These are phyloP conservation scores for Cydonia oblonga DNA, from an alignment of 331 rosid species.

Conservation along the genomic window DNA sequence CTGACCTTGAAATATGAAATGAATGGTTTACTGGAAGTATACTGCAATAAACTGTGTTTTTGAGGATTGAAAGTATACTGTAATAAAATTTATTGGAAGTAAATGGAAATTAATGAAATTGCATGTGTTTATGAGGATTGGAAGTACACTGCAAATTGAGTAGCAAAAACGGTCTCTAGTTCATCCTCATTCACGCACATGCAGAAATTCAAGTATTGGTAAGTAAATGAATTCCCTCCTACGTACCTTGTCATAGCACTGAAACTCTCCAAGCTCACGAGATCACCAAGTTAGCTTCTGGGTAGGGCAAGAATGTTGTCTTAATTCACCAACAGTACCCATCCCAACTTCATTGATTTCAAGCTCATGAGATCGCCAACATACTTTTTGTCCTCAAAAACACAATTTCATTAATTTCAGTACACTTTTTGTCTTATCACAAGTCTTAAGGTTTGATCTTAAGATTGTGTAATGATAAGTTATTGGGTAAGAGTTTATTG, in stretches of 20 bases:
- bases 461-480: too few species aligned
- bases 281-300: slow-evolving; percentile 36
- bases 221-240: slow-evolving; percentile 14
- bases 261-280: slow-evolving; percentile 68
- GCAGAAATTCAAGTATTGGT: background rate
- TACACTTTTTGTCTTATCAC: too few species aligned
- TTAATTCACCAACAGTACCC: slow-evolving; percentile 82
- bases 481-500: too few species aligned
- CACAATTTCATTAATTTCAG: background rate
- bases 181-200: background rate
- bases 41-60: too few species aligned
- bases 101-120: too few species aligned
- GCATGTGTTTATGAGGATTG: too few species aligned
- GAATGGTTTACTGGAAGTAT: too few species aligned
- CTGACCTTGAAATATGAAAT: too few species aligned
- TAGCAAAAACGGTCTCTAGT: background rate
- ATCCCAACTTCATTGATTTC: slow-evolving; percentile 37
- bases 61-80: too few species aligned
- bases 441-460: too few species aligned
- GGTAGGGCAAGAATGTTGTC: slow-evolving; percentile 58
- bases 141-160: background rate
- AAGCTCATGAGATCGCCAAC: background rate
- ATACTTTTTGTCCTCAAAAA: background rate
- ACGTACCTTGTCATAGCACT: slow-evolving; percentile 88
- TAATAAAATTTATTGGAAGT: too few species aligned